Evolutionary conservation across 2,329 filamentous ascomycete genomes (phyloP).

Genomic region (Phyllosticta citriasiana): DNA sequence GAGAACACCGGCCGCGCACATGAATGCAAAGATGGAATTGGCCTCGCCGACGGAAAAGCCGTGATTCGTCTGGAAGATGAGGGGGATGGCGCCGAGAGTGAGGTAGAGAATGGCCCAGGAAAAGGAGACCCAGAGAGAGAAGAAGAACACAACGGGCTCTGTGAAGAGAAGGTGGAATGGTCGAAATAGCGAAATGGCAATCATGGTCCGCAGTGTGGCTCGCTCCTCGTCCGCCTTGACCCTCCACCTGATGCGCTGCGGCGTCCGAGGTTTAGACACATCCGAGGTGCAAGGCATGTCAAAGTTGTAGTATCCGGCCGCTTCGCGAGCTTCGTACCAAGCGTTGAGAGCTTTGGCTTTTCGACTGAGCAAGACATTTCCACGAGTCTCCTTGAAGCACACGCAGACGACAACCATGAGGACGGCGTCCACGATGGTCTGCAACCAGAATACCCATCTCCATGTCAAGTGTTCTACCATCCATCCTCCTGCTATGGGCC

Average conservation of each 20-base stretch:
- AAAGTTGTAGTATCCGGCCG: constrained; percentile 49
- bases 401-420: constrained; percentile 55
- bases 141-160: constrained; percentile 73
- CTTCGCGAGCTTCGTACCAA: constrained; percentile 69
- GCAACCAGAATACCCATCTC: constrained; percentile 86
- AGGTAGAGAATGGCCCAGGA: constrained; percentile 84
- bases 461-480: constrained; percentile 59
- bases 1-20: constrained; percentile 56
- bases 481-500: constrained; percentile 61
- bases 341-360: constrained; percentile 65
- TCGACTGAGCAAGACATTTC: constrained; percentile 64
- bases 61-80: constrained; percentile 62
- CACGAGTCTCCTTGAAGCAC: constrained; percentile 74
- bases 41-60: constrained; percentile 57
- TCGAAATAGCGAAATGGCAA: constrained; percentile 62
- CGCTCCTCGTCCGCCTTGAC: constrained; percentile 71
- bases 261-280: constrained; percentile 18
- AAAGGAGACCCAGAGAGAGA: constrained; percentile 83
- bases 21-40: constrained; percentile 63
- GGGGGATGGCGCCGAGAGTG: constrained; percentile 68
- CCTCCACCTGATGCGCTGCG: constrained; percentile 63
- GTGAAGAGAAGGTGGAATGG: constrained; percentile 71
- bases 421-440: constrained; percentile 58
- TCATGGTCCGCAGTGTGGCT: constrained; percentile 56
- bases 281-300: constrained; percentile 29